Conservation (phyloP, 257 asterid genomes). For the Nicotiana knightiana region DNA sequence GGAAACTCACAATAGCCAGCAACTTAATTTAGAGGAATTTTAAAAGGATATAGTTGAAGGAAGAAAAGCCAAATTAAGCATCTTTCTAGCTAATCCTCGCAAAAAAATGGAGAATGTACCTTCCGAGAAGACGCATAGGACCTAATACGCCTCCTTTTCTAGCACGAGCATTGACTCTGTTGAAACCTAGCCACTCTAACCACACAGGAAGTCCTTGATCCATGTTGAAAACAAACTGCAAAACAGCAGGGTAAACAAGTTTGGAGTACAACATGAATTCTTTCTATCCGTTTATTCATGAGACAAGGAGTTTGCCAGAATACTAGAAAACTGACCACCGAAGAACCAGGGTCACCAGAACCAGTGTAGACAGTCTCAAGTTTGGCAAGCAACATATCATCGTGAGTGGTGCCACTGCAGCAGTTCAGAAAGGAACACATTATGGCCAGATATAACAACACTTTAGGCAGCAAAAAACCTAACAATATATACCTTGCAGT, state of each 20-base stretch:
- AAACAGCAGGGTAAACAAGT: conserved; percentile 4
- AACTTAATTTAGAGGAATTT: neutral
- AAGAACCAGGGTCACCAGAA: conserved; percentile 85
- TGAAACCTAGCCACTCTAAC: conserved; percentile 82
- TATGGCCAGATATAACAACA: conserved; percentile 6
- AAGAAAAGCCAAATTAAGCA: neutral
- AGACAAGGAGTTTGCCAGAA: conserved; percentile 9
- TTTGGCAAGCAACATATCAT: conserved; percentile 89
- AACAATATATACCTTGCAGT: conserved; percentile 70
- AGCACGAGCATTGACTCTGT: conserved; percentile 84
- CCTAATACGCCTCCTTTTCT: conserved; percentile 78
- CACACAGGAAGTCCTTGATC: conserved; percentile 85
- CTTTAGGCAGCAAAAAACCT: neutral
- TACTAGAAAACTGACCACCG: conserved; percentile 57
- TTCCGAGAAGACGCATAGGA: conserved; percentile 58
- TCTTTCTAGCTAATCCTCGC: neutral
- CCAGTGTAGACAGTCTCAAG: conserved; percentile 80
- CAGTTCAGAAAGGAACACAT: neutral
- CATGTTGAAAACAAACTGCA: conserved; percentile 85
- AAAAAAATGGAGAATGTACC: conserved; percentile 33
- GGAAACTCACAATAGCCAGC: neutral
- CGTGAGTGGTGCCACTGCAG: conserved; percentile 85
- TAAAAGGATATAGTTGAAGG: neutral
- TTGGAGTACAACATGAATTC: conserved; percentile 1
- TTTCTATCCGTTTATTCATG: neutral